Percentiles rank a stretch among this genome's conserved stretches.
These are phyloP conservation scores for Pseudogymnoascus sp. DNA, from an alignment of 2,329 filamentous ascomycete genomes.

Conservation along the genomic window DNA sequence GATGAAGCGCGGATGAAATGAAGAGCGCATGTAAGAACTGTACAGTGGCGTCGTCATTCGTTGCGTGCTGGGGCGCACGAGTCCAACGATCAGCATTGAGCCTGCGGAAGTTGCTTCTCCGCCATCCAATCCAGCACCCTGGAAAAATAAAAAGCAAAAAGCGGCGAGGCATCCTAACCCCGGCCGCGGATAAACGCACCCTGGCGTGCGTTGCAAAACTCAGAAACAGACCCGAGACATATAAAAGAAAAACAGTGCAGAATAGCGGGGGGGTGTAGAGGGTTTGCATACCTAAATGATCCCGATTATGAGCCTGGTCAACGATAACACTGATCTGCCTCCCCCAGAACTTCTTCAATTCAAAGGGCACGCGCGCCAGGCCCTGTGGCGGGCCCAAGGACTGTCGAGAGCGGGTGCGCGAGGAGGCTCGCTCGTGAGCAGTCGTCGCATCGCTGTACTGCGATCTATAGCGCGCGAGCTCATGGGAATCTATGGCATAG, in stretches of 20 bases:
- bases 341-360: conserved; percentile 38
- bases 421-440: neutral
- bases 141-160: conserved; percentile 3
- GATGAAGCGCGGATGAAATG: neutral
- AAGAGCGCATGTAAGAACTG: neutral
- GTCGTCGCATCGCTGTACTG: conserved; percentile 19
- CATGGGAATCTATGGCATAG: conserved; percentile 23
- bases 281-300: conserved; percentile 46
- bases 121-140: conserved; percentile 7
- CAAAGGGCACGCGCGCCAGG: conserved; percentile 17
- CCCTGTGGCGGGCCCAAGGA: neutral
- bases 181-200: neutral
- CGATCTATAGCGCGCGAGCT: conserved; percentile 20
- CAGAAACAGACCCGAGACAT: neutral
- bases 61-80: neutral
- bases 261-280: neutral
- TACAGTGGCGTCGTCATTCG: neutral
- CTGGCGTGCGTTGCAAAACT: neutral
- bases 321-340: conserved; percentile 44
- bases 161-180: neutral
- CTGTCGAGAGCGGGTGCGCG: conserved; percentile 4
- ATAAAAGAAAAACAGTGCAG: conserved; percentile 6
- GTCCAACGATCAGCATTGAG: neutral
- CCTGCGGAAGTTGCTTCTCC: conserved; percentile 5
- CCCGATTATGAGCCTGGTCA: conserved; percentile 42